phyloP scores from a whole-genome alignment of 305 asterid species.

The Vinca major region DNA sequence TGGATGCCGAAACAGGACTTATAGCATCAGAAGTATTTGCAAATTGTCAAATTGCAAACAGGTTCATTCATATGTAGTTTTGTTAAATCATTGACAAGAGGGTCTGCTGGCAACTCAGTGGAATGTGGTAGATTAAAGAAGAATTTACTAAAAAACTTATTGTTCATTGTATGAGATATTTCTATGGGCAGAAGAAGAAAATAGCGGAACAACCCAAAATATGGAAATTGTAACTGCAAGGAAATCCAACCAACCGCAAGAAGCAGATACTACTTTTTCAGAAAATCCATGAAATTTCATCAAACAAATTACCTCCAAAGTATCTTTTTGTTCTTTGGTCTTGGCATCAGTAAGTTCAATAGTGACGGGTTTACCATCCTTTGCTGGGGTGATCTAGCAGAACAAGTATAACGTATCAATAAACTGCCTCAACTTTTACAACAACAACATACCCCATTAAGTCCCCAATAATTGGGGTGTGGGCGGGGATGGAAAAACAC shows the following conservation, averaged over 20 bases:
- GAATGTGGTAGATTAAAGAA: background rate
- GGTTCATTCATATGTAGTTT: background rate
- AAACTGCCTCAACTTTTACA: background rate
- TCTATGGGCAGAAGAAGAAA: background rate
- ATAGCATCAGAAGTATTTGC: too few species aligned
- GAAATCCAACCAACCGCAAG: background rate
- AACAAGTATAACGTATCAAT: background rate
- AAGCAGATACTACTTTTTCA: background rate
- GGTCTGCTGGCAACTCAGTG: background rate
- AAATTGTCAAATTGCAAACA: background rate
- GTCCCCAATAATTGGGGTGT: too few species aligned
- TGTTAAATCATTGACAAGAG: background rate
- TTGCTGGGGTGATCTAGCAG: conserved; percentile 73
- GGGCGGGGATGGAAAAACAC: too few species aligned
- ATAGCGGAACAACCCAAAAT: too few species aligned
- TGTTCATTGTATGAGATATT: background rate
- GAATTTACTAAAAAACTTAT: background rate
- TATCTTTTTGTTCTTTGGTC: conserved; percentile 82
- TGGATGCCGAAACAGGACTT: too few species aligned
- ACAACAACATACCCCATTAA: too few species aligned
- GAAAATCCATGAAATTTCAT: background rate
- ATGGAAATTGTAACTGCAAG: background rate
- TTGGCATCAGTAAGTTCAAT: conserved; percentile 90
- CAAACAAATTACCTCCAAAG: conserved; percentile 48
- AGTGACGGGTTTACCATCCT: conserved; percentile 84